phyloP scores from a whole-genome alignment of 768 basidiomycete species.

The Pluteus cervinus region DNA sequence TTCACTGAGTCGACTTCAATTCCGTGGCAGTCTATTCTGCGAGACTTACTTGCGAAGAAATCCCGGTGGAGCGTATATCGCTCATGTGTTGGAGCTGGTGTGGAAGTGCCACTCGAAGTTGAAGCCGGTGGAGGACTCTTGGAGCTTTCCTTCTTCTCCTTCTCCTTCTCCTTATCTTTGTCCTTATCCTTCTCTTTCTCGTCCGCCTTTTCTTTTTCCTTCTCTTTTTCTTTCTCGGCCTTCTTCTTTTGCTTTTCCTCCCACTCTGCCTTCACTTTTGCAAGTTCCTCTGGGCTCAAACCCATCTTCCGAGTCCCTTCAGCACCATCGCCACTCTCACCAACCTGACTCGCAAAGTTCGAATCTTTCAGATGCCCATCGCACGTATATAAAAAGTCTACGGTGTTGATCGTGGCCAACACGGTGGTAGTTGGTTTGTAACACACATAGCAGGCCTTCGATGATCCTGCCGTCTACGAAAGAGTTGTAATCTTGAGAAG shows the following conservation, averaged over 20 bases:
- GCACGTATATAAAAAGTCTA: slow-evolving; percentile 87
- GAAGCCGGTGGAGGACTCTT: slow-evolving; percentile 21
- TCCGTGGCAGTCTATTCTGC: background rate
- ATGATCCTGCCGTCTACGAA: slow-evolving; percentile 66
- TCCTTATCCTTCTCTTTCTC: slow-evolving; percentile 32
- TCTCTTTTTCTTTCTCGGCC: slow-evolving; percentile 45
- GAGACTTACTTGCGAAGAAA: slow-evolving; percentile 54
- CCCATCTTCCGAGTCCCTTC: slow-evolving; percentile 29
- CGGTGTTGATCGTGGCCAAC: slow-evolving; percentile 75
- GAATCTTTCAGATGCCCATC: slow-evolving; percentile 72
- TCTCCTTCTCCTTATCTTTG: slow-evolving; percentile 27
- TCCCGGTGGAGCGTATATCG: slow-evolving; percentile 79
- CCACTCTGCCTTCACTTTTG: slow-evolving; percentile 75
- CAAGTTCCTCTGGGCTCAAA: slow-evolving; percentile 66
- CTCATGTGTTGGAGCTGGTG: slow-evolving; percentile 45
- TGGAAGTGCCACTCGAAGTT: slow-evolving; percentile 15
- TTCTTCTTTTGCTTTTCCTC: slow-evolving; percentile 65
- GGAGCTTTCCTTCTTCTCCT: slow-evolving; percentile 21
- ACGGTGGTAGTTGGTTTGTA: slow-evolving; percentile 77
- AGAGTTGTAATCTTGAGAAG: slow-evolving; percentile 9
- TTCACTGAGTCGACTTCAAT: slow-evolving; percentile 1
- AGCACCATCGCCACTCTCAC: slow-evolving; percentile 26
- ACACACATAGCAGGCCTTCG: slow-evolving; percentile 76
- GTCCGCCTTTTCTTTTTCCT: slow-evolving; percentile 35
- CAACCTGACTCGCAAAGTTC: slow-evolving; percentile 61